These are phyloP conservation scores for Neurospora sp. DNA, from an alignment of 495 filamentous ascomycete genomes.

Conservation along the genomic window DNA sequence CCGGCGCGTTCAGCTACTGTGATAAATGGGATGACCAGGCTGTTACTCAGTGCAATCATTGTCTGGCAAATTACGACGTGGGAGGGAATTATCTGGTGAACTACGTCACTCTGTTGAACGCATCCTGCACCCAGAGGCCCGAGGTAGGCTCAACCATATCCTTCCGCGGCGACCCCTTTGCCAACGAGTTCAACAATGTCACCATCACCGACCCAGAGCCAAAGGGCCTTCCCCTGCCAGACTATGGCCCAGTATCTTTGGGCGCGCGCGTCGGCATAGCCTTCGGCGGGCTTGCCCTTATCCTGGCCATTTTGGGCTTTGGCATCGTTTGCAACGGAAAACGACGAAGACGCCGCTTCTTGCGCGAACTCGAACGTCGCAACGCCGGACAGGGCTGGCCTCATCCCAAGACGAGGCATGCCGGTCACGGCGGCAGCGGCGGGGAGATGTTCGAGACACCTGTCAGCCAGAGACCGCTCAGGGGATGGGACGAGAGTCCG, in stretches of 20 bases:
- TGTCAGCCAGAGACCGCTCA: conserved; percentile 34
- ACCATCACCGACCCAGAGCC: conserved; percentile 30
- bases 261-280: conserved; percentile 44
- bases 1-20: conserved; percentile 31
- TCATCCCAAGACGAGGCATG: conserved; percentile 18
- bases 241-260: conserved; percentile 32
- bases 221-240: conserved; percentile 12
- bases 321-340: conserved; percentile 40
- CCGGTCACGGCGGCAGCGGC: conserved; percentile 4
- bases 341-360: conserved; percentile 32
- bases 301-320: conserved; percentile 33
- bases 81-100: conserved; percentile 27
- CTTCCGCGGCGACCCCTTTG: conserved; percentile 41
- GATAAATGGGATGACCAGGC: conserved; percentile 22
- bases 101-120: conserved; percentile 36
- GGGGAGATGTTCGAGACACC: conserved; percentile 39
- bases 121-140: conserved; percentile 35
- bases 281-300: conserved; percentile 32
- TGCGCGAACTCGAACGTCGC: conserved; percentile 26
- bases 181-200: conserved; percentile 18
- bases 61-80: conserved; percentile 15
- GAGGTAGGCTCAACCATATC: conserved; percentile 27
- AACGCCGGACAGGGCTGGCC: conserved; percentile 28
- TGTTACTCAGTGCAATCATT: conserved; percentile 25
- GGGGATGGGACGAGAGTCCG: conserved; percentile 38